Evolutionary conservation across 352 stramenopile genomes (phyloP).

Genomic region (Aphanomyces cochlioides): DNA sequence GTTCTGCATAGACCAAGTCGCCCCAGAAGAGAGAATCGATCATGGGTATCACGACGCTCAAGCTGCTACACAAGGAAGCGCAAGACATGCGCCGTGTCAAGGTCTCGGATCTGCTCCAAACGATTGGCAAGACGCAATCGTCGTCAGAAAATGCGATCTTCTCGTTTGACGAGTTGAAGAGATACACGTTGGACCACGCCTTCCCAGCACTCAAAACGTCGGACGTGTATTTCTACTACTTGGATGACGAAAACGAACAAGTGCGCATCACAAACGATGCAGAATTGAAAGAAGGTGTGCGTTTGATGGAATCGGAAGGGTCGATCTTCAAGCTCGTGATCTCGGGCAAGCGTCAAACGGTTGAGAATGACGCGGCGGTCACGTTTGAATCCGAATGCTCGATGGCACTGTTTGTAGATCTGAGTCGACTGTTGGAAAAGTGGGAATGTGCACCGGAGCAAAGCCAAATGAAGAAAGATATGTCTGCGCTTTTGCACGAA

Average conservation of each 20-base stretch:
- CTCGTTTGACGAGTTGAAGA: conserved; percentile 54
- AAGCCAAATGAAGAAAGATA: conserved; percentile 60
- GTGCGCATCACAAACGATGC: conserved; percentile 79
- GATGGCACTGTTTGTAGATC: conserved; percentile 64
- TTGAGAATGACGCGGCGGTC: conserved; percentile 12
- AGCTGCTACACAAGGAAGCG: conserved; percentile 77
- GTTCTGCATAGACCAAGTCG: conserved; percentile 13
- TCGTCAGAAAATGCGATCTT: conserved; percentile 36
- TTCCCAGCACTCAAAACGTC: conserved; percentile 51
- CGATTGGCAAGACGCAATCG: conserved; percentile 34
- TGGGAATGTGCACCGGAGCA: conserved; percentile 54
- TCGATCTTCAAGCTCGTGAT: conserved; percentile 46
- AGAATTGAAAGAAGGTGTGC: conserved; percentile 72
- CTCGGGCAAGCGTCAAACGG: conserved; percentile 42
- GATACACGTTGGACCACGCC: conserved; percentile 59
- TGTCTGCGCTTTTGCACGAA: conserved; percentile 69
- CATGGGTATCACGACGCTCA: conserved; percentile 69
- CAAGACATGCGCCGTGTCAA: conserved; percentile 84
- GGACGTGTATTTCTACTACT: conserved; percentile 70
- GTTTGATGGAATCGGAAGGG: conserved; percentile 68
- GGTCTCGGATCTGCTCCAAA: conserved; percentile 46
- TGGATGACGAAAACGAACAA: conserved; percentile 77
- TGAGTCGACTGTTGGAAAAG: conserved; percentile 72
- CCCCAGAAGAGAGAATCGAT: conserved; percentile 12
- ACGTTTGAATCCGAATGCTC: conserved; percentile 44